These are phyloP conservation scores for Penicillium sp. DNA, from an alignment of 2,329 filamentous ascomycete species.

Conservation along the genomic window DNA sequence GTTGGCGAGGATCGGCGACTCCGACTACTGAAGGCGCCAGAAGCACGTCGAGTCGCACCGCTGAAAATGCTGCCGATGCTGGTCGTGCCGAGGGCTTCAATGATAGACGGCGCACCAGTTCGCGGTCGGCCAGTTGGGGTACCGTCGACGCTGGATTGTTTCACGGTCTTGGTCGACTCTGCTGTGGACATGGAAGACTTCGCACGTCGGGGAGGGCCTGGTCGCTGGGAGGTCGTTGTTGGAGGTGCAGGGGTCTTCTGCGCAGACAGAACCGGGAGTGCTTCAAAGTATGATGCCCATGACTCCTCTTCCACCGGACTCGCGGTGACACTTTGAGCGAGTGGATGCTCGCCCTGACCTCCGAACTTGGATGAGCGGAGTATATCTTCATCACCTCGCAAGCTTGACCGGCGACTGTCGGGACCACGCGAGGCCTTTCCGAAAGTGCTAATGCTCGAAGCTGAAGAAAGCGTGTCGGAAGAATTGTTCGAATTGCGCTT, in stretches of 20 bases:
- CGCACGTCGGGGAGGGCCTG: slow-evolving; percentile 44
- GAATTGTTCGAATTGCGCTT: slow-evolving; percentile 60
- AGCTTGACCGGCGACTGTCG: slow-evolving; percentile 57
- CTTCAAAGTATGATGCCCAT: slow-evolving; percentile 43
- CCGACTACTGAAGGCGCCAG: slow-evolving; percentile 42
- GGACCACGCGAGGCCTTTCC: slow-evolving; percentile 56
- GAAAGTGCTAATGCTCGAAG: slow-evolving; percentile 58
- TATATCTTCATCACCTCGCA: slow-evolving; percentile 63
- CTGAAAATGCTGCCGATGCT: slow-evolving; percentile 45
- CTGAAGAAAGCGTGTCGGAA: slow-evolving; percentile 59
- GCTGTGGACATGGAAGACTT: slow-evolving; percentile 51
- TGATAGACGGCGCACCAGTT: slow-evolving; percentile 31
- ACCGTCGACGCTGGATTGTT: slow-evolving; percentile 35
- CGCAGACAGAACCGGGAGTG: slow-evolving; percentile 9
- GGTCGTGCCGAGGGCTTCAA: slow-evolving; percentile 37
- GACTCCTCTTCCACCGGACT: slow-evolving; percentile 61
- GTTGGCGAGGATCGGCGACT: slow-evolving; percentile 39
- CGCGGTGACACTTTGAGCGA: slow-evolving; percentile 74
- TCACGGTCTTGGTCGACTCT: slow-evolving; percentile 52
- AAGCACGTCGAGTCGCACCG: slow-evolving; percentile 43
- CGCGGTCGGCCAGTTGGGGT: slow-evolving; percentile 27
- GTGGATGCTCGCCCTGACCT: slow-evolving; percentile 68
- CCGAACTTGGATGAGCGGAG: slow-evolving; percentile 55
- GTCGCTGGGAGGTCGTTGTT: slow-evolving; percentile 37
- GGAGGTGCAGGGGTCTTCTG: slow-evolving; percentile 15